Evolutionary conservation across 2,329 filamentous ascomycete genomes (phyloP), one percentile per base, ranked within the genome.

Genomic region (Neofusicoccum cordaticola): DNA sequence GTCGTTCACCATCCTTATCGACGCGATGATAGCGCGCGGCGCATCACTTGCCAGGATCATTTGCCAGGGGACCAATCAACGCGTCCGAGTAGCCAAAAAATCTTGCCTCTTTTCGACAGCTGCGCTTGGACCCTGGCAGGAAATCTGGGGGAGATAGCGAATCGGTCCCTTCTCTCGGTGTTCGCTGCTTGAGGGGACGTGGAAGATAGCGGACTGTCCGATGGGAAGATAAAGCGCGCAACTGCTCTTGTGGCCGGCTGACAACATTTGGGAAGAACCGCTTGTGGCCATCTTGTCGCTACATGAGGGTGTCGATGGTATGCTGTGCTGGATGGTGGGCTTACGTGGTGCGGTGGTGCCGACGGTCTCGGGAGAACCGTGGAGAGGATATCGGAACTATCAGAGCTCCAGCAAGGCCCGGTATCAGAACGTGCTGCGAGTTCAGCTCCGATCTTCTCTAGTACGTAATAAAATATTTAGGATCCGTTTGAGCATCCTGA

Each of bases 71-170:
- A 12, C 56, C 56, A 60, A 60, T 60, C 31, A 47, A n/a, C 27
- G 44, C 27, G n/a, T 9, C 12, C 11, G 17, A 11, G 15, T 5
- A 48, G 27, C 41, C 56, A 60, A 22, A 12, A 35, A 11, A 19
- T 35, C 42, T 60, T 47, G 3, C 52, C 52, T 57, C 5, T 17
- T 57, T 60, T 17, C n/a, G 15, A 47, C n/a, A 5, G 15, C 22
- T 57, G 52, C 37, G 19, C 17, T 22, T 7, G 31, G n/a, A 13
- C 31, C 31, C 41, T 22, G 27, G 31, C 31, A n/a, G 27, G 31
- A 45, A 44, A 44, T 35, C 53, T 44, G 53, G 39, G 53, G 53
- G 13, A 19, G 53, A 44, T 58, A 58, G 53, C 52, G 39, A 44
- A 8, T 45, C 39, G 37, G 17, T 9, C 13, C 22, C 42, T n/a